Base-by-base conservation (phyloP, 164 flowering plant genomes). In the Houttuynia cordata region DNA sequence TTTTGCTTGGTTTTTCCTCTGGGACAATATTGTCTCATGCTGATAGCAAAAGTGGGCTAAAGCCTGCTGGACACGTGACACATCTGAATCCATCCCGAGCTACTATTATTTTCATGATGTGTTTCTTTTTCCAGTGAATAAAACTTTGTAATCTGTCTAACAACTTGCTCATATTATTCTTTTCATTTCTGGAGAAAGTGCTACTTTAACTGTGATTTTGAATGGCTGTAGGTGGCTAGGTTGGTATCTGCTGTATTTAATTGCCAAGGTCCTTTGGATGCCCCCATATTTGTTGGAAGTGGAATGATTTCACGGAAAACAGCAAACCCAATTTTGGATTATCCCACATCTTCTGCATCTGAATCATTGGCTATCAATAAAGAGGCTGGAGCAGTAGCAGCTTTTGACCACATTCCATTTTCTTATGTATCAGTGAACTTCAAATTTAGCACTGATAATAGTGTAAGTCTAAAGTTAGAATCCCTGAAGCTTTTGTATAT, bases 301-400 rank as follows among this genome's bases (percentile, higher is more conserved):
- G 96, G 87, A 62, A 81, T 90, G 83, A 88, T 78, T 71, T 81
- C 92, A 54, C 81, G 94, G 67, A 93, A 85, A 73, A 77, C 80
- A 24, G 60, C 78, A 47, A 58, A 70, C 64, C 64, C 78, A 19
- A 41, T 68, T 62, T 62, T 81, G 30, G 83, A 83, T 47, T 62
- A 70, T 56, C 80, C 86, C 71, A 60, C 74, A 61, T 80, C 97
- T 8, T 60, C 73, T 68, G 96, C 99, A 47, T 78, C 72, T 68
- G 97, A 93, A 74, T 82, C 91, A 51, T 64, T 93, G 73, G 41
- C 78, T 73, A 82, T 74, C 58, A 85, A 75, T 71, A 88, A 80
- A 71, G 97, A 93, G 66, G 85, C 91, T 66, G 99, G 99, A 63
- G 99, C 99, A 39, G 89, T 90, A 63, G 99, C 99, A 68, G 99